Base-by-base conservation (phyloP, 306 rosid species). In the Amphicarpaea edgeworthii region DNA sequence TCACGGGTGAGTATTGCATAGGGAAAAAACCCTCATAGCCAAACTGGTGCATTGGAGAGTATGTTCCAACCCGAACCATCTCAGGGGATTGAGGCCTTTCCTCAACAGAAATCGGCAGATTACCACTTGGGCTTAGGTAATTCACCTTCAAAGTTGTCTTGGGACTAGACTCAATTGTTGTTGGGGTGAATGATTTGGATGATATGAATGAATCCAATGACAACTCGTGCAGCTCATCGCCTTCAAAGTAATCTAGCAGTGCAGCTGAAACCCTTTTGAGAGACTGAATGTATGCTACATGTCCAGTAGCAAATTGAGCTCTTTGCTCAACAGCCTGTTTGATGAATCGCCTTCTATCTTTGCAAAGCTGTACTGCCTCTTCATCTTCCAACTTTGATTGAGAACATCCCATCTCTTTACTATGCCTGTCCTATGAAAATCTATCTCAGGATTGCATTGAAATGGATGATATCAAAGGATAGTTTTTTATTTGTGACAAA, bases 361-460 rank as follows among this genome's bases (percentile, higher is more conserved):
- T 95, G 73, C 97, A 95, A 75, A 95, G 93, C 81, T 95, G 85
- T 75, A 95, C 96, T 40, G 89, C 92, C 71, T 92, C 99, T 88
- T 78, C 90, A 79, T 95, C 92, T 49, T 95, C 93, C 68, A 89
- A 87, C 85, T 80, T 92, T 60, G 99, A 92, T 72, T 88, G 83
- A 46, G 97, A 92, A 80, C 99, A 95, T 87, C 99, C 99, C 99
- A 95, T 92, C 83, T 85, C 85, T 69, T 50, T 9, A 74, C 30
- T 79, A 58, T 80, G 60, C 70, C 73, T 75, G 62, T 53, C 81
- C 89, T 88, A 83, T 34, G 91, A 88, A 65, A 83, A 51, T 63
- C 81, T 83, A 46, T 63, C 82, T 93, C 77, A 88, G 66, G 60
- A 86, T 85, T 63, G 85, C 85, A 81, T 86, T 87, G 76, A 85